Conservation (phyloP, 1,139 yeast species). For the Suhomyces yuchorum region DNA sequence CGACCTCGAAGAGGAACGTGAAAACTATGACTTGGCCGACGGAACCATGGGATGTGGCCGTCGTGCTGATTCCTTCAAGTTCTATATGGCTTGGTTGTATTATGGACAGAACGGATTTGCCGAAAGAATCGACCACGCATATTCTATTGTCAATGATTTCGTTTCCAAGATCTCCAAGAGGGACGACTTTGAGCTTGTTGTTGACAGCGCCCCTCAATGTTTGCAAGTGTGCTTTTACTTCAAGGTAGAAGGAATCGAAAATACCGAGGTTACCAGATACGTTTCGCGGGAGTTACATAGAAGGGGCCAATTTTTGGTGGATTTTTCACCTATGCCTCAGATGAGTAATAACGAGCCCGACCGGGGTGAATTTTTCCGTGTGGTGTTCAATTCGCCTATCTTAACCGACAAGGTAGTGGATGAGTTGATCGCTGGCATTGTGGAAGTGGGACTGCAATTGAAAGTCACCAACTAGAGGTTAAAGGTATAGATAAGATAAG, state of each 20-base stretch:
- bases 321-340: conserved; percentile 76
- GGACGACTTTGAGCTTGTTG: conserved; percentile 53
- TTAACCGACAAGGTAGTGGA: conserved; percentile 42
- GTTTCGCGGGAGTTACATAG: conserved; percentile 66
- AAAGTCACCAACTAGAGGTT: not conserved
- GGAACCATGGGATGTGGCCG: conserved; percentile 95
- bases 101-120: conserved; percentile 65
- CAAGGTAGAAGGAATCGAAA: conserved; percentile 46
- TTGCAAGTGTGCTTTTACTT: conserved; percentile 84
- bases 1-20: conserved; percentile 44
- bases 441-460: conserved; percentile 13
- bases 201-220: conserved; percentile 63
- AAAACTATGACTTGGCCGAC: conserved; percentile 78
- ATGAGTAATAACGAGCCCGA: conserved; percentile 35
- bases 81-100: conserved; percentile 80
- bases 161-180: conserved; percentile 42
- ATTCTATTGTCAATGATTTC: conserved; percentile 61
- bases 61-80: conserved; percentile 77
- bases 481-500: not conserved
- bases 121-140: conserved; percentile 72
- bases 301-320: conserved; percentile 69
- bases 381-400: conserved; percentile 77
- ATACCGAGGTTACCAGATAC: conserved; percentile 61
- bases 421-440: conserved; percentile 39
- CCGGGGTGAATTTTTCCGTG: conserved; percentile 80